Base-by-base conservation (phyloP, 169 alveolate genomes). In the Eimeria zaria region DNA sequence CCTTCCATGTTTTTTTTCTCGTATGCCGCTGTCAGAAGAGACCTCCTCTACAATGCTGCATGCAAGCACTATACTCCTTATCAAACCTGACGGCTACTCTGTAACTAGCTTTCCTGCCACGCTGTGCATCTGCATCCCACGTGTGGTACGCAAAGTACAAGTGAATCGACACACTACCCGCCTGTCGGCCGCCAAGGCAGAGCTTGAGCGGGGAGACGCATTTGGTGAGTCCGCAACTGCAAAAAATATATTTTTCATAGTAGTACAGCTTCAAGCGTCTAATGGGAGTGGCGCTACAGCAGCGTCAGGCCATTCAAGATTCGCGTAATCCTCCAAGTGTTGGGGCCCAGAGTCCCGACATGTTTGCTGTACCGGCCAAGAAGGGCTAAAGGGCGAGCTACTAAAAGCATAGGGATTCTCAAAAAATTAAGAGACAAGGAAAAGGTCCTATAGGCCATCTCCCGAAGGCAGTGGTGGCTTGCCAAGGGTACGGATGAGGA, bases 81-180 rank as follows among this genome's bases (percentile, higher is more conserved):
- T 9, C 6, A 27, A 44, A 51, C 41, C 6, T 78, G 30, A 8
- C 11, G 8, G 88, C 1, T 2, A 78, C 41, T 0, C 24, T 78
- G 24, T 12, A 58, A 44, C 67, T 30, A 27, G 44, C 62, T 8
- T n/a, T 24, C 3, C 88, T 51, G 46, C 64, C 88, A 39, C 44
- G 5, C 5, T 30, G 64, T 46, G 30, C 88, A 44, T 12, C 60
- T 78, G 88, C 67, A 78, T 78, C 67, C 69, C n/a, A 51, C 44
- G 30, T n/a, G n/a, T 76, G 85, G 36, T 46, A 41, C 24, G 88
- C 62, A 44, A 24, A 24, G 88, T 46, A 33, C 91, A 83, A 83
- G 91, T 33, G 91, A 83, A 73, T 53, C 91, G 73, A 55, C 55
- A 53, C 91, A 55, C 16, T 33, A 30, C 53, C 30, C 30, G 48